Base-by-base conservation (phyloP, 257 asterid species). In the Solanum pennellii region DNA sequence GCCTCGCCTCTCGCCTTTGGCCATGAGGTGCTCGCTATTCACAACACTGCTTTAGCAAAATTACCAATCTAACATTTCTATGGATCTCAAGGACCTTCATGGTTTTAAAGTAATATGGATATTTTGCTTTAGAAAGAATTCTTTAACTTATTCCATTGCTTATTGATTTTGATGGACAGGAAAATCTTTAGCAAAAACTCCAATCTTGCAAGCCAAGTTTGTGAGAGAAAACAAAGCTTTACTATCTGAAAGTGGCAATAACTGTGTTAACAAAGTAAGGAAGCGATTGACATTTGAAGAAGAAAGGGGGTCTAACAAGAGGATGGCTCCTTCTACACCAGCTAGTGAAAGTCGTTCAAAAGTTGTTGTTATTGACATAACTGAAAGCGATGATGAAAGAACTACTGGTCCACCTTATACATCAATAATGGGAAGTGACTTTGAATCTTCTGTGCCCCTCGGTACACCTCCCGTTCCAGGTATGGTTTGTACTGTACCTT, bases 341-440 rank as follows among this genome's bases (percentile, higher is more conserved):
- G 89, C 90, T 49, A 87, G 86, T 18, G 71, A 37, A 49, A 49
- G 84, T 37, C 90, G 90, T 66, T 86, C 89, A n/a, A 68, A 83
- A 62, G 68, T 66, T 84, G 87, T 45, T 66, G 72, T 91, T 25
- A 87, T 93, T 82, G 91, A 88, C 84, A 87, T 93, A 52, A 86
- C 85, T 86, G 97, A 89, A 87, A 87, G 92, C 7, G 96, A 92
- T 73, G 95, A 87, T 44, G 92, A 92, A 88, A 84, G 74, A 79
- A 45, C 65, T 45, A 79, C 25, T n/a, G 13, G 60, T 76, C 83
- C 59, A 42, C 23, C 27, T 15, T 75, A 47, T 75, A 76, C 37
- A 41, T 76, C 83, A 76, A 42, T 13, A 42, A 42, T n/a, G 27
- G 37, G 37, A 52, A 83, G 86, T 25, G 74, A 60, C n/a, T 44